Percentiles rank a stretch among this genome's conserved stretches.
phyloP scores from a whole-genome alignment of 805 yeast species.

The Pichia paraexigua region DNA sequence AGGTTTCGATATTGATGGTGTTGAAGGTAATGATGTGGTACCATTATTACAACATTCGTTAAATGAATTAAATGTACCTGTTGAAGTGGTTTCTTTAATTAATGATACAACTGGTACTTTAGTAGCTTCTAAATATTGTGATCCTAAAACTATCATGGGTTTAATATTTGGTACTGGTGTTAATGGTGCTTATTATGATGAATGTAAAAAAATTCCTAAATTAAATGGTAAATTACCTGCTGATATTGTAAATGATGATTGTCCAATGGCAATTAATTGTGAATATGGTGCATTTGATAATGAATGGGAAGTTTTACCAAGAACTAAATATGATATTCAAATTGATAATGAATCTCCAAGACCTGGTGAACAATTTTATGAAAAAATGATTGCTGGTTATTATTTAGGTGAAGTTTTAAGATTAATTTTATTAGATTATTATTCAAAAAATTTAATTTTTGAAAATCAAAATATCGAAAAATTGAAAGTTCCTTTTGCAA shows the following conservation, averaged over 20 bases:
- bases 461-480: constrained; percentile 57
- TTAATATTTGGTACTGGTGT: constrained; percentile 96
- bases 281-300: constrained; percentile 98
- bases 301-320: constrained; percentile 75
- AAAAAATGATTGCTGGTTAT: constrained; percentile 96
- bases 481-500: constrained; percentile 55
- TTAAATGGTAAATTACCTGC: constrained; percentile 58
- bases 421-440: constrained; percentile 66
- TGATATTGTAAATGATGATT: constrained; percentile 48
- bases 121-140: constrained; percentile 91
- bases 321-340: constrained; percentile 77
- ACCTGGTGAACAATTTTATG: constrained; percentile 93
- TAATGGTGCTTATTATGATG: constrained; percentile 93
- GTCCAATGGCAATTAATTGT: constrained; percentile 94
- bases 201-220: constrained; percentile 66
- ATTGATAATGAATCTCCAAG: constrained; percentile 87
- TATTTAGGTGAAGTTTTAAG: constrained; percentile 90
- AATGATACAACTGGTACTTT: constrained; percentile 97
- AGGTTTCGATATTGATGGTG: constrained; percentile 89
- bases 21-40: constrained; percentile 91
- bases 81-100: constrained; percentile 83
- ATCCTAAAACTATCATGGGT: constrained; percentile 86
- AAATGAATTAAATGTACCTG: constrained; percentile 57
- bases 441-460: constrained; percentile 59
- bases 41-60: constrained; percentile 81